Conservation (phyloP, 805 yeast genomes). For the Kazachstania kunashirensis region DNA sequence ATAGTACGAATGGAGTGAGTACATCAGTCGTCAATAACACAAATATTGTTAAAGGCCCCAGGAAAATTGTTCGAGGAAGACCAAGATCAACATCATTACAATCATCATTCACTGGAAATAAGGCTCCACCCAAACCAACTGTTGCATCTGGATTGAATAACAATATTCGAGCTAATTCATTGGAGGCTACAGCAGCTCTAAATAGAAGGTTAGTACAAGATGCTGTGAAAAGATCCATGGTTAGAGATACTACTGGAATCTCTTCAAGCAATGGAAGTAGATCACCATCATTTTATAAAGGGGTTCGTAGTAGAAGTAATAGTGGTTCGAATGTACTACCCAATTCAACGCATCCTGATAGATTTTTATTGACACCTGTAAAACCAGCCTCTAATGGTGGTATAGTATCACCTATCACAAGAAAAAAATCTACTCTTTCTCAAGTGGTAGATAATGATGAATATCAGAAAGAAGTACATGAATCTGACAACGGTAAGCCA, state of each 20-base stretch:
- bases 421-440: neutral
- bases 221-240: constrained; percentile 12
- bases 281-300: neutral
- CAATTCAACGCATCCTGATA: neutral
- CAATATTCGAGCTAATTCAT: constrained; percentile 24
- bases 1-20: neutral
- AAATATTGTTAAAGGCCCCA: neutral
- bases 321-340: neutral
- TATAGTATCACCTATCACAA: neutral
- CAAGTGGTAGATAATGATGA: constrained; percentile 1
- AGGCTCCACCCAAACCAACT: neutral
- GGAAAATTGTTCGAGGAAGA: constrained; percentile 10
- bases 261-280: neutral
- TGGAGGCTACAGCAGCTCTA: constrained; percentile 21
- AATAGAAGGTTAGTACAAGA: constrained; percentile 25
- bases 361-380: neutral
- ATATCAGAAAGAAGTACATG: no score
- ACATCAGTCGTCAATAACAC: neutral
- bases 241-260: neutral
- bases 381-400: neutral
- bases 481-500: neutral
- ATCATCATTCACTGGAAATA: constrained; percentile 10
- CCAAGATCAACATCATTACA: constrained; percentile 30
- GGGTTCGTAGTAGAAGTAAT: constrained; percentile 1
- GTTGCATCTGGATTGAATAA: neutral